Conservation (phyloP, 2,329 filamentous ascomycete species). For the Emergomyces orientalis region DNA sequence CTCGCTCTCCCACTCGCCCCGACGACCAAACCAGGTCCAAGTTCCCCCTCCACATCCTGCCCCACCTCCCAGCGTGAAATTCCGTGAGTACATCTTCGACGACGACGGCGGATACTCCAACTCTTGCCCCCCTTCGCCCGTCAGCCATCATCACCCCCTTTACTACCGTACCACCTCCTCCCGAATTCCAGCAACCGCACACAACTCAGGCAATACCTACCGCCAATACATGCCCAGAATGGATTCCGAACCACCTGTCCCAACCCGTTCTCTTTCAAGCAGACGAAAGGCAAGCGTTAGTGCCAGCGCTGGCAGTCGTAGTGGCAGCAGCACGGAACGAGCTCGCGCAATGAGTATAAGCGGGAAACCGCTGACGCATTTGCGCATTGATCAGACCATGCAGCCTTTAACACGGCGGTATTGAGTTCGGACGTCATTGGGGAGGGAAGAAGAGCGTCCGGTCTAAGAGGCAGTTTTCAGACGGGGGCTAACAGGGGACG, state of each 20-base stretch:
- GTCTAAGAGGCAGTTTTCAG: not conserved
- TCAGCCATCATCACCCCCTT: not conserved
- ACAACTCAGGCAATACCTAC: not conserved
- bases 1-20: not conserved
- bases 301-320: constrained; percentile 5
- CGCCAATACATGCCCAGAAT: constrained; percentile 3
- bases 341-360: constrained; percentile 5
- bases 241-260: not conserved
- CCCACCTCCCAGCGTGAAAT: constrained; percentile 15
- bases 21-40: constrained; percentile 11
- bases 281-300: constrained; percentile 3
- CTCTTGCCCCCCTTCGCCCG: constrained; percentile 3
- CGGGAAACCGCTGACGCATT: not conserved
- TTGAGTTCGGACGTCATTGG: not conserved
- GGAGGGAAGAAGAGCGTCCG: not conserved
- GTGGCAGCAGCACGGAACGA: constrained; percentile 7
- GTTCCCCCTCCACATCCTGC: not conserved
- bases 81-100: constrained; percentile 22
- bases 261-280: not conserved
- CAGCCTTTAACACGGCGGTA: not conserved
- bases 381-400: not conserved
- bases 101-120: constrained; percentile 3
- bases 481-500: no score
- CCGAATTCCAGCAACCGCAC: not conserved
- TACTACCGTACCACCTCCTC: not conserved